These are phyloP conservation scores for Chalciporus piperatoides DNA, from an alignment of 1,284 basidiomycete genomes.

Conservation along the genomic window DNA sequence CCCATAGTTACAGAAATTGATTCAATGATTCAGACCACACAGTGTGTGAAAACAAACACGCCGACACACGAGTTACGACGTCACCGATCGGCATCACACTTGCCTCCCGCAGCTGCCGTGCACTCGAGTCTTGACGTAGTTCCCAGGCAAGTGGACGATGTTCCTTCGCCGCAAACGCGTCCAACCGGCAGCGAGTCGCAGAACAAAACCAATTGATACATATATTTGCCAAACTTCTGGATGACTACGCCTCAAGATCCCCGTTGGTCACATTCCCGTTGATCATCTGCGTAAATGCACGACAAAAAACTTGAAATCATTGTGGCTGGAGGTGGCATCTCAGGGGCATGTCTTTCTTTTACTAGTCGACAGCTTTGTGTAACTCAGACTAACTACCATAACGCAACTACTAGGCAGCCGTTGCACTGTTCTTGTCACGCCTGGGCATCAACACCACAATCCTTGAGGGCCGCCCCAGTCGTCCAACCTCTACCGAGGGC, in stretches of 20 bases:
- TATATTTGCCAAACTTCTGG: not conserved
- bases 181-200: slow-evolving; percentile 13
- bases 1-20: not conserved
- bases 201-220: no score
- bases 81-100: no score
- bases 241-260: not conserved
- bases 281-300: slow-evolving; percentile 13
- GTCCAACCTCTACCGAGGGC: slow-evolving; percentile 20
- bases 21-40: not conserved
- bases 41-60: not conserved
- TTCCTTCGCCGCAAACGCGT: slow-evolving; percentile 17
- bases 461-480: slow-evolving; percentile 23
- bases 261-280: not conserved
- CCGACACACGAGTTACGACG: not conserved
- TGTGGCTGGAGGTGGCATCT: slow-evolving; percentile 25
- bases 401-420: slow-evolving; percentile 16
- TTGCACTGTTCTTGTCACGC: slow-evolving; percentile 30
- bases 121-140: no score
- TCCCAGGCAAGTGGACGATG: not conserved
- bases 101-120: not conserved
- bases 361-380: not conserved
- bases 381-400: not conserved
- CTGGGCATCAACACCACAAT: slow-evolving; percentile 17
- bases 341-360: slow-evolving; percentile 22
- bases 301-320: slow-evolving; percentile 18